A percentile compares a stretch with the other conserved stretches of the same genome.
Evolutionary conservation across 176 grass and related monocot genomes (phyloP).

Genomic region (Carex kokanica): DNA sequence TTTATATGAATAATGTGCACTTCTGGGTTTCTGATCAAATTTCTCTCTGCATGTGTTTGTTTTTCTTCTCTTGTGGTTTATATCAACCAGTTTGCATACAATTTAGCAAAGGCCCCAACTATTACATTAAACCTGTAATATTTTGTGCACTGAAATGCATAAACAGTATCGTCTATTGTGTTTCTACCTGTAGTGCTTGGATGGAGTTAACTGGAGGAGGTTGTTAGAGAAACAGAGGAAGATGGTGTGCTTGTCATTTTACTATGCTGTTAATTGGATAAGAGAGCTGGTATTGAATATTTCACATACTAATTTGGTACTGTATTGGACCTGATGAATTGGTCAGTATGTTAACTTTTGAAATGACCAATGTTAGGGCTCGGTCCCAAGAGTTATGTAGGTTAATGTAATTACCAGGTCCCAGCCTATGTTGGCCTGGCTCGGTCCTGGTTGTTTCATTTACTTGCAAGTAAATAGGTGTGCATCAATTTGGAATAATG

Average conservation of each 20-base stretch:
- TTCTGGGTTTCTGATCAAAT: neutral
- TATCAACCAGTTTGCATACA: slow-evolving; percentile 1
- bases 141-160: neutral
- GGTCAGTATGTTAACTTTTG: slow-evolving; percentile 5
- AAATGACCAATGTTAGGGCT: neutral
- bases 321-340: neutral
- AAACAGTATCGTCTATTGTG: slow-evolving; percentile 31
- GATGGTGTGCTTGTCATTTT: slow-evolving; percentile 64
- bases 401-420: too few species aligned
- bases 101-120: neutral
- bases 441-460: neutral
- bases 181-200: slow-evolving; percentile 48
- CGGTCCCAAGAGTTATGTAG: too few species aligned
- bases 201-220: slow-evolving; percentile 53
- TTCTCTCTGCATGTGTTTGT: slow-evolving; percentile 6
- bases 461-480: neutral
- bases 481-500: neutral
- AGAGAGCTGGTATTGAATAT: slow-evolving; percentile 72
- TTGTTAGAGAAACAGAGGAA: slow-evolving; percentile 68
- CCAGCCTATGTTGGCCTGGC: too few species aligned
- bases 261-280: slow-evolving; percentile 94
- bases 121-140: neutral
- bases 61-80: slow-evolving; percentile 13
- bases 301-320: slow-evolving; percentile 10
- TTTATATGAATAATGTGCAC: neutral